Evolutionary conservation across 768 basidiomycete species (phyloP), one percentile per base, ranked within the genome.

Genomic region (Lactifluus volemus): DNA sequence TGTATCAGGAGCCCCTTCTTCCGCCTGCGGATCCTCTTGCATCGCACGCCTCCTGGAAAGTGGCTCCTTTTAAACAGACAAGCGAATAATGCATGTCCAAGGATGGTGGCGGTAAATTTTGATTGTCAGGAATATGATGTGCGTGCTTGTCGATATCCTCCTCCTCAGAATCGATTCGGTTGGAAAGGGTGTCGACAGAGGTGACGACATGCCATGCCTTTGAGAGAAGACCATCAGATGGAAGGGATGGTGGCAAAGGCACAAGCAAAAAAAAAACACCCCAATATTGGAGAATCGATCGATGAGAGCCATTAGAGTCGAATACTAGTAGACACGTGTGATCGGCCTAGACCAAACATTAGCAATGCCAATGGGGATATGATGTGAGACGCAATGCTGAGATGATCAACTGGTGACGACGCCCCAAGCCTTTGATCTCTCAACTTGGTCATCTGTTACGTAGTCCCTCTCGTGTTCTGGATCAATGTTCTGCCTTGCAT

Each of bases 121-220:
- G 38, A 9, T 34, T 34, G 25, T 14, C 11, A 11, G 25, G 29
- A 9, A 36, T 17, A 36, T 15, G 52, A 32, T 7, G 79, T 39
- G 80, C 75, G 65, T 86, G 76, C 67, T 86, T 84, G 67, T 89
- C 86, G 14, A 75, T 78, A 51, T 74, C 73, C 68, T 88, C 86
- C 47, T 88, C 86, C 61, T 89, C 89, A 32, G 89, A 90, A 71
- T 89, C 87, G 53, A 77, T 25, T 25, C 25, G 25, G 2, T 25
- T 2, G 25, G 2, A 72, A 32, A 90, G 74, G n/a, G 89, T 84
- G 68, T 91, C 89, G 41, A 82, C 81, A 34, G 79, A 82, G 55
- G 77, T 80, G 59, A 84, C 76, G 15, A 81, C 77, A 67, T 87
- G 82, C 85, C 85, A 89, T 14, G 89, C 84, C 68, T 89, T 89